These are phyloP conservation scores for Lepidium sativum DNA, from an alignment of 345 rosid genomes.

Conservation along the genomic window DNA sequence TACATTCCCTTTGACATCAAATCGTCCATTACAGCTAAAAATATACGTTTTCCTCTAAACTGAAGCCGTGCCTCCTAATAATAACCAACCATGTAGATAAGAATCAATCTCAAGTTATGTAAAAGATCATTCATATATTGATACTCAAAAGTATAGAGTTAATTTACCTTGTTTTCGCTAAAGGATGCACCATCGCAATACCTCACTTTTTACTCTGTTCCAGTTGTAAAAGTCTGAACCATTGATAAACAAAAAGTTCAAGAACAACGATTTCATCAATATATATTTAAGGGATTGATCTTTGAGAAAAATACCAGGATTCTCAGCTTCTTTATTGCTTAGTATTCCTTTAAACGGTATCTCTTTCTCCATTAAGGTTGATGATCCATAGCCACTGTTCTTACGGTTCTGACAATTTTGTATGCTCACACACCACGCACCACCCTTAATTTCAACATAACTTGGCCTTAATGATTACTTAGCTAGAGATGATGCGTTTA, in stretches of 20 bases:
- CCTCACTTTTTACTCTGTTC: constrained; percentile 81
- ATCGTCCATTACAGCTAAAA: constrained; percentile 70
- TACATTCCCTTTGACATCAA: constrained; percentile 67
- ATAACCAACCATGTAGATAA: background rate
- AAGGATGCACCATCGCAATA: constrained; percentile 95
- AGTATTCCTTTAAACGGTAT: constrained; percentile 61
- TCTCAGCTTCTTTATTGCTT: constrained; percentile 57
- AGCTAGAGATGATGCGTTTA: background rate
- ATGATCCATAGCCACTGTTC: constrained; percentile 55
- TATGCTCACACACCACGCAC: constrained; percentile 87
- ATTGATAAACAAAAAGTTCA: too few species aligned
- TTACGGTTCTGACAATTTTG: constrained; percentile 56
- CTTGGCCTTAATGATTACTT: background rate
- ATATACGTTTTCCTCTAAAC: constrained; percentile 79
- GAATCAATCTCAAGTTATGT: too few species aligned
- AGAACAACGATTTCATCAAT: background rate
- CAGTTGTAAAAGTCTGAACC: constrained; percentile 80
- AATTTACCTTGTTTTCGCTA: constrained; percentile 68
- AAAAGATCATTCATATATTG: too few species aligned
- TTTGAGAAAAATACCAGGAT: too few species aligned
- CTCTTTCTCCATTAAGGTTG: constrained; percentile 52
- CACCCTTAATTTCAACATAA: constrained; percentile 54
- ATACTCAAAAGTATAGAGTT: too few species aligned
- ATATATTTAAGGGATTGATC: too few species aligned
- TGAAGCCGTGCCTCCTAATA: constrained; percentile 64